Percentiles rank a stretch among this genome's conserved stretches.
Evolutionary conservation across 768 basidiomycete genomes (phyloP).

Genomic region (Solioccasus polychromus): DNA sequence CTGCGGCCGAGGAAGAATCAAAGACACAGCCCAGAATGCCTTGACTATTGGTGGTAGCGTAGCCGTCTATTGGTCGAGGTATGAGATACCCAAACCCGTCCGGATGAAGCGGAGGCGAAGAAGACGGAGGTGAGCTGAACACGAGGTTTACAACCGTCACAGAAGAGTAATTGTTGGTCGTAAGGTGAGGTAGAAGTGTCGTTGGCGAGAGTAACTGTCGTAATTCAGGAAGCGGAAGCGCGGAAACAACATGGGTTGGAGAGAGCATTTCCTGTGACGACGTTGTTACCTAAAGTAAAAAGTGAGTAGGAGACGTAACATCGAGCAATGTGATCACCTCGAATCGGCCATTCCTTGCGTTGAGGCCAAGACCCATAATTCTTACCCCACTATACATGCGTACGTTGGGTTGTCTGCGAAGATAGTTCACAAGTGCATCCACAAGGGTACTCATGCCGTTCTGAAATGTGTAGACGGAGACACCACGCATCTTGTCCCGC

Average conservation of each 20-base stretch:
- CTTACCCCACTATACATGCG: conserved; percentile 45
- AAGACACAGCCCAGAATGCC: conserved; percentile 85
- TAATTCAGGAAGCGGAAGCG: conserved; percentile 64
- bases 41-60: conserved; percentile 36
- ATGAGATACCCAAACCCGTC: conserved; percentile 93
- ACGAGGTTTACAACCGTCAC: conserved; percentile 90
- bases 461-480: conserved; percentile 77
- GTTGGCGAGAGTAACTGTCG: conserved; percentile 39
- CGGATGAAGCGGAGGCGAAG: conserved; percentile 57
- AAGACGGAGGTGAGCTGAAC: conserved; percentile 50
- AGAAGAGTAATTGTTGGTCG: conserved; percentile 67
- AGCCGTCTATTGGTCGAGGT: conserved; percentile 66
- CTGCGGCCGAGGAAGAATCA: conserved; percentile 74
- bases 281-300: conserved; percentile 31
- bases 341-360: conserved; percentile 36
- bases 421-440: conserved; percentile 45
- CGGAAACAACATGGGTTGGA: conserved; percentile 72
- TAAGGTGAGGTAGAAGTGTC: conserved; percentile 57
- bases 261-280: conserved; percentile 33
- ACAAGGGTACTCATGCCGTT: conserved; percentile 74
- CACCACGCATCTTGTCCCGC: conserved; percentile 46
- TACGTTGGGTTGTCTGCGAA: conserved; percentile 55
- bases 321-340: conserved; percentile 37
- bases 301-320: conserved; percentile 3
- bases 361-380: conserved; percentile 34